Base-by-base conservation (phyloP, 208 protist genomes). In the Leishmania gerbilli region DNA sequence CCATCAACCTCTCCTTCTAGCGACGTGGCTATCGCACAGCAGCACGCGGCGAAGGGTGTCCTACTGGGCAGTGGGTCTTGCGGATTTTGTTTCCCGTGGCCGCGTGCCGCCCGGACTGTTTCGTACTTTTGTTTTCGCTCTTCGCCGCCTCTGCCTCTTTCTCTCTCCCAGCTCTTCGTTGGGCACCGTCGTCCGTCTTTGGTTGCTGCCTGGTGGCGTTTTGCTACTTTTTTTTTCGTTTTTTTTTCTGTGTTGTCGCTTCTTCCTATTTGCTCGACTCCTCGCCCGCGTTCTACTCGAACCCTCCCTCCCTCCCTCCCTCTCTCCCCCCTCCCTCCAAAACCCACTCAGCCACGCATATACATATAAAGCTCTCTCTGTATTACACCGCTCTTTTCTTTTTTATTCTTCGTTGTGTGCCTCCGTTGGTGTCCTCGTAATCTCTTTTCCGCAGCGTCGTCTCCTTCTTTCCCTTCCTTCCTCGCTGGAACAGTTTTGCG, bases 381-480 rank as follows among this genome's bases (percentile, higher is more conserved):
- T 47, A 37, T 45, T 74, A 37, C 42, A 74, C 69, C 37, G 65
- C 65, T 45, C 65, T 45, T 49, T 49, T 49, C 37, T 74, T 55
- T 55, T 55, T 53, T 74, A 1, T n/a, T 69, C 7, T 65, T 17
- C 4, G 1, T n/a, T 15, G 27, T 53, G 27, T 71, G 49, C 42
- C 6, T 27, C 17, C 24, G 42, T 40, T 68, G 21, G 17, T 27
- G 17, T 53, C 45, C n/a, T 31, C 40, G 24, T 75, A 15, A 42
- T 75, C 24, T n/a, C 51, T 75, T 75, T 11, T 55, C 64, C 58
- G 15, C 74, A 37, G 40, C 40, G 45, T 60, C 74, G 37, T 77
- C 72, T 69, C 55, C 55, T 56, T 58, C 65, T 77, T 40, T 79
- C 72, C 40, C 72, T 77, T 65, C 67, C 37, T 51, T 78, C 40